Evolutionary conservation across 768 basidiomycete species (phyloP), one percentile per base, ranked within the genome.

Genomic region (Neoboletus subvelutipes): DNA sequence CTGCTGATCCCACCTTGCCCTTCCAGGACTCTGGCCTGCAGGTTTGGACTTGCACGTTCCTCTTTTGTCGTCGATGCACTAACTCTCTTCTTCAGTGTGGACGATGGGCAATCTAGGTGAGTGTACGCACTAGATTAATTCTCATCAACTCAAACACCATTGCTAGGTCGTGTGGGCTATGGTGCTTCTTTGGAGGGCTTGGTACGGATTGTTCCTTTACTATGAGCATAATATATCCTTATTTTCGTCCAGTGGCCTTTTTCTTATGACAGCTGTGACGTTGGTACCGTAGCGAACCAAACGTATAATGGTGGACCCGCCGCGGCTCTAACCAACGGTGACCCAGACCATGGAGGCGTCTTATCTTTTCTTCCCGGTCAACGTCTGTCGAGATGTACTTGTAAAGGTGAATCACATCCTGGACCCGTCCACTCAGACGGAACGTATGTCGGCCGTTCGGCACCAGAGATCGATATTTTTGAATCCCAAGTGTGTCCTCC

Each of bases 201-300:
- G 80, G 86, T 88, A 72, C 20, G 83, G 45, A 57, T 24, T 22
- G 22, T 39, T 49, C 34, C 31, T 36, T 29, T 28, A 15, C 13
- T 48, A 51, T 51, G 45, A 61, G 26, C 54, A 22, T 46, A 50
- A 33, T 39, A 12, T 17, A 33, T 59, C 26, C 46, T 47, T 47
- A 60, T 15, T 8, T 45, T 51, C 28, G 50, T 29, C 13, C 50
- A 87, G 86, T 89, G 88, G 90, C 90, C 90, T 0, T 92, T 91
- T 72, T 85, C 85, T 2, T 92, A 92, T 60, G 88, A 92, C 62
- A 75, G 80, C 12, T 97, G 96, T 64, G 95, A 98, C 68, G 84
- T 95, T n/a, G 96, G 96, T n/a, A 94, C 94, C 1, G 78, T 83
- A 18, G 72, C 81, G 9, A 98, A 98, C 70, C 95, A 98, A 71